Percentiles rank a stretch among this genome's conserved stretches.
These are phyloP conservation scores for Iris macrosiphon DNA, from an alignment of 106 monocot genomes.

Conservation along the genomic window DNA sequence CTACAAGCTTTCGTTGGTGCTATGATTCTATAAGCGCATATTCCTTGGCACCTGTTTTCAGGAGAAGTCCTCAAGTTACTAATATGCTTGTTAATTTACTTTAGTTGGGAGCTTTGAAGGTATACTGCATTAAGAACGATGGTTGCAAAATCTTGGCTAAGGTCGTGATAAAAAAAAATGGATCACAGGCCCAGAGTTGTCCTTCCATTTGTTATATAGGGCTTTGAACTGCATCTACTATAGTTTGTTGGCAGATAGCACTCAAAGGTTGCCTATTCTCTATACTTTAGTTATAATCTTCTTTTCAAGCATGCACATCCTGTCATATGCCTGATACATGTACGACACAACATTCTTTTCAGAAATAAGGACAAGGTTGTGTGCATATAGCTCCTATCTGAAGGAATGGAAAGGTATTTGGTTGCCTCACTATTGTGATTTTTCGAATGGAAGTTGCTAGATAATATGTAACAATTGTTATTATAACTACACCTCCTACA, in stretches of 20 bases:
- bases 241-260: not conserved
- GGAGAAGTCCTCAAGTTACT: no score
- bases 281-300: no score
- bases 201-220: not conserved
- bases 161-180: not conserved
- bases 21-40: no score
- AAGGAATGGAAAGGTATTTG: conserved; percentile 8
- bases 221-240: not conserved
- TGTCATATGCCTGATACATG: conserved; percentile 2
- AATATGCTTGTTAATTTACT: not conserved
- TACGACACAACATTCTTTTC: not conserved
- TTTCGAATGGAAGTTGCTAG: not conserved
- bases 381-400: not conserved
- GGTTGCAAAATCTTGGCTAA: not conserved
- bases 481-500: conserved; percentile 16
- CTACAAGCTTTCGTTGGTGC: no score
- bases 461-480: not conserved
- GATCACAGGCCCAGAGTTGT: not conserved
- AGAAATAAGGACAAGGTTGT: not conserved
- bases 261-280: conserved; percentile 1
- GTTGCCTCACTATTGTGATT: not conserved
- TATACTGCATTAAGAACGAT: not conserved
- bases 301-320: conserved; percentile 4
- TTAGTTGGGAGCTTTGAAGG: not conserved
- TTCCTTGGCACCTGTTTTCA: no score